Evolutionary conservation across 768 basidiomycete species (phyloP).

Genomic region (Roridomyces roridus): DNA sequence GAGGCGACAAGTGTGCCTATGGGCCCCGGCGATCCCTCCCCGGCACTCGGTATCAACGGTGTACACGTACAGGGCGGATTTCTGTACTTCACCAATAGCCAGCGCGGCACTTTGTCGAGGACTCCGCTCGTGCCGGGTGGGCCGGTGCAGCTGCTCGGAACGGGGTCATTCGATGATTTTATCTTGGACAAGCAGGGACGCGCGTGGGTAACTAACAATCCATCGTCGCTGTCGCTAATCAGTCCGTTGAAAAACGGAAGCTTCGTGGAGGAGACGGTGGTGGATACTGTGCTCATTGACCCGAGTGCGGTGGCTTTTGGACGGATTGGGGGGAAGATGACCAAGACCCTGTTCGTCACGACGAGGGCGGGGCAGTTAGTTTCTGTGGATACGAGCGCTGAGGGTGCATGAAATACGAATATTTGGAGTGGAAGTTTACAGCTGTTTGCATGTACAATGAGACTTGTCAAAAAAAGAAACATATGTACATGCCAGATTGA

Average conservation of each 20-base stretch:
- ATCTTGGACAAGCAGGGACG: constrained; percentile 9
- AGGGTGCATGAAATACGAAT: constrained; percentile 1
- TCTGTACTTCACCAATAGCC: constrained; percentile 11
- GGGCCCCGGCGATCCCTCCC: background rate
- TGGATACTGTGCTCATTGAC: constrained; percentile 10
- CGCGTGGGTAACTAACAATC: constrained; percentile 8
- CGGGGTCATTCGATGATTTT: constrained; percentile 11
- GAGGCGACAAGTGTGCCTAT: constrained; percentile 4
- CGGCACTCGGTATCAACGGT: constrained; percentile 10
- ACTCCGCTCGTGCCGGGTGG: constrained; percentile 9
- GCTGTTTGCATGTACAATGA: no score
- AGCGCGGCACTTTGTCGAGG: constrained; percentile 9
- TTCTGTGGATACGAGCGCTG: constrained; percentile 28
- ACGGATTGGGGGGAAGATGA: constrained; percentile 2
- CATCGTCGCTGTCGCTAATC: constrained; percentile 4
- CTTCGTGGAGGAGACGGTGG: constrained; percentile 5
- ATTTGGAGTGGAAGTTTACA: constrained; percentile 6
- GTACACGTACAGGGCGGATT: constrained; percentile 7
- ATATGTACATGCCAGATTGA: no score
- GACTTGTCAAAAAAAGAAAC: no score
- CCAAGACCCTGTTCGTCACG: constrained; percentile 12
- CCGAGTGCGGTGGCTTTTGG: constrained; percentile 14
- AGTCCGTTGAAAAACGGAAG: constrained; percentile 5
- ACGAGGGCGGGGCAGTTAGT: constrained; percentile 17
- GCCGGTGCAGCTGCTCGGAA: constrained; percentile 8